Percentiles rank a stretch among this genome's conserved stretches.
Conservation (phyloP, 768 basidiomycete species). For the Mrakia frigida region DNA sequence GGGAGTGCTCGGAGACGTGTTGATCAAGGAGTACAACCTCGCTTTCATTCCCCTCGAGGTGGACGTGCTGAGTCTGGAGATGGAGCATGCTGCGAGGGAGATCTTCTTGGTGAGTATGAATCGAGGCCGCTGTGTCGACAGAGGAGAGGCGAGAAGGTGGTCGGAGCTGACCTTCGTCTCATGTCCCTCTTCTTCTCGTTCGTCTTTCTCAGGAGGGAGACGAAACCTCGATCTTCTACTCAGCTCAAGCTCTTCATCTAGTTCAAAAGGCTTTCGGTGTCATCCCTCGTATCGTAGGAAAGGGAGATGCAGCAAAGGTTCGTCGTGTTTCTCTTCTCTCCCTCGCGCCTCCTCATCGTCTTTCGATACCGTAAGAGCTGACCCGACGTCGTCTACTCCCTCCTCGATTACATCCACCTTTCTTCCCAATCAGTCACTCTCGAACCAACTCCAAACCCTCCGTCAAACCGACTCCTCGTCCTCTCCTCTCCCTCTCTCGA, state of each 20-base stretch:
- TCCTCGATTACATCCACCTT: background rate
- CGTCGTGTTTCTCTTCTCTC: background rate
- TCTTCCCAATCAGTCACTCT: constrained; percentile 58
- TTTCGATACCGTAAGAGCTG: too few species aligned
- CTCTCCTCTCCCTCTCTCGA: constrained; percentile 46
- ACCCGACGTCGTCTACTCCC: background rate
- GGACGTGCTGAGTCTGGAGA: constrained; percentile 85
- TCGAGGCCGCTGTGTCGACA: background rate
- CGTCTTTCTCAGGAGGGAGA: constrained; percentile 73
- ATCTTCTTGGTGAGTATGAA: constrained; percentile 71
- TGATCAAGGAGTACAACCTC: constrained; percentile 63
- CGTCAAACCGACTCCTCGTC: constrained; percentile 46
- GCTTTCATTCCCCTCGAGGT: constrained; percentile 91
- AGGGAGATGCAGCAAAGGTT: constrained; percentile 66
- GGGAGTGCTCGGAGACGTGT: constrained; percentile 94
- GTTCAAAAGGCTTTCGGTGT: constrained; percentile 74
- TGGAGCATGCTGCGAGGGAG: constrained; percentile 77
- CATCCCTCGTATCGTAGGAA: constrained; percentile 87
- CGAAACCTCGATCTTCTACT: constrained; percentile 80
- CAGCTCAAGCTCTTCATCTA: constrained; percentile 75
- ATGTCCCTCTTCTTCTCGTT: background rate
- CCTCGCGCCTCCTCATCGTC: background rate
- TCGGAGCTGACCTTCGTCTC: background rate
- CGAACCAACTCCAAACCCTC: constrained; percentile 63
- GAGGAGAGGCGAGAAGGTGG: too few species aligned